phyloP scores from a whole-genome alignment of 1,284 basidiomycete genomes.

The Fomitopsis palustris region DNA sequence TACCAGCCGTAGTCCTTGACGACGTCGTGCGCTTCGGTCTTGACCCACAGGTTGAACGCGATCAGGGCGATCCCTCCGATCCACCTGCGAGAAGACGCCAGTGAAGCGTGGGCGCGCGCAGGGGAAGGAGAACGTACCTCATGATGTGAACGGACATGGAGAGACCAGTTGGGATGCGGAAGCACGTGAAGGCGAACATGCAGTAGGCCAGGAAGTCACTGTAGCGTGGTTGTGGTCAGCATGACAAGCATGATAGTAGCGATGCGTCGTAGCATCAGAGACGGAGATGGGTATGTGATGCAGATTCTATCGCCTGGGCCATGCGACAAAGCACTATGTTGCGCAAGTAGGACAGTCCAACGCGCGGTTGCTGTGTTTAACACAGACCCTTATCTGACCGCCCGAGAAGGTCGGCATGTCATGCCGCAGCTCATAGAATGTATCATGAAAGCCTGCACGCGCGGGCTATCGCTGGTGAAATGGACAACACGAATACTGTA shows the following conservation, averaged over 20 bases:
- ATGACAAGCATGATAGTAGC: neutral
- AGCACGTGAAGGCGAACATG: constrained; percentile 92
- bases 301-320: no score
- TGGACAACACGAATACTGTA: no score
- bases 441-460: no score
- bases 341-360: no score
- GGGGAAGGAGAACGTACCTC: constrained; percentile 40
- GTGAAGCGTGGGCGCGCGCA: neutral
- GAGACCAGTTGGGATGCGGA: constrained; percentile 78
- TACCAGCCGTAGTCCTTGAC: constrained; percentile 96
- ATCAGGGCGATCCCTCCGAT: constrained; percentile 82
- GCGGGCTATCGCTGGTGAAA: no score
- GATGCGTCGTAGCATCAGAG: neutral
- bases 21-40: constrained; percentile 94
- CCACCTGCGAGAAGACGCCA: constrained; percentile 56
- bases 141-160: constrained; percentile 74
- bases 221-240: neutral
- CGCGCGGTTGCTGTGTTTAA: no score
- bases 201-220: constrained; percentile 96
- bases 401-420: no score
- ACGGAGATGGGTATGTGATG: no score
- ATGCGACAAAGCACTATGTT: neutral
- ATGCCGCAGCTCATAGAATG: no score
- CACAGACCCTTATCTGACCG: no score
- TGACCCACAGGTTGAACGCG: constrained; percentile 97